A percentile compares a stretch with the other conserved stretches of the same genome.
Evolutionary conservation across 2,329 filamentous ascomycete genomes (phyloP).

Genomic region (Colletotrichum phormii): DNA sequence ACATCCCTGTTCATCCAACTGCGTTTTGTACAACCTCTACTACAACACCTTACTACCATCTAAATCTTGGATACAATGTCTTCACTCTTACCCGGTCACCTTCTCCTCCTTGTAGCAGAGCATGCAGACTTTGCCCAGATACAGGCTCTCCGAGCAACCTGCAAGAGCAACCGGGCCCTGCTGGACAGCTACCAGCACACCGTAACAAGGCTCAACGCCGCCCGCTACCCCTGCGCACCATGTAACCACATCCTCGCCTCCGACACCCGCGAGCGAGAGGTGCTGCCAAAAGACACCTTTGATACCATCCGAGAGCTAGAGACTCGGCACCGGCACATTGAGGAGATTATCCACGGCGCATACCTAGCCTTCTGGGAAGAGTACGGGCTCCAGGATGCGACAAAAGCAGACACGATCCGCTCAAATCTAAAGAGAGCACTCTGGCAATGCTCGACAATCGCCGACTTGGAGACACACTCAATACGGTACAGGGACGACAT

Average conservation of each 20-base stretch:
- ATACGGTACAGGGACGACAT: conserved; percentile 30
- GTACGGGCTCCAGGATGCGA: conserved; percentile 18
- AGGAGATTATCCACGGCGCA: conserved; percentile 23
- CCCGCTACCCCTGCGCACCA: conserved; percentile 15
- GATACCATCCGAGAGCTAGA: conserved; percentile 33
- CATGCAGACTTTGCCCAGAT: conserved; percentile 24
- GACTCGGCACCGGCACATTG: conserved; percentile 28
- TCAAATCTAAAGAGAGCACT: conserved; percentile 23
- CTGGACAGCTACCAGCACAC: conserved; percentile 35
- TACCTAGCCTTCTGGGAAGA: conserved; percentile 32
- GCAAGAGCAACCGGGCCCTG: conserved; percentile 23
- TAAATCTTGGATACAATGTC: conserved; percentile 26
- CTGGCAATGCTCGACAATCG: conserved; percentile 32
- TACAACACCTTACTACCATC: not conserved
- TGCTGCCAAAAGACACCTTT: conserved; percentile 21
- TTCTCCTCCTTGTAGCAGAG: conserved; percentile 30
- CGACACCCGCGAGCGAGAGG: conserved; percentile 30
- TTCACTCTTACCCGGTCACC: conserved; percentile 22
- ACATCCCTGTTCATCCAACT: not conserved
- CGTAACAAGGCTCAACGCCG: conserved; percentile 23
- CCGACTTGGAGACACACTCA: conserved; percentile 35
- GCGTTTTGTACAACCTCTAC: too few species aligned
- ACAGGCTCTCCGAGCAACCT: conserved; percentile 29
- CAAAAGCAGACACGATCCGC: conserved; percentile 12
- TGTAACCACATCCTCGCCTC: conserved; percentile 34